phyloP scores from a whole-genome alignment of 768 basidiomycete genomes.

The Serendipita indica region DNA sequence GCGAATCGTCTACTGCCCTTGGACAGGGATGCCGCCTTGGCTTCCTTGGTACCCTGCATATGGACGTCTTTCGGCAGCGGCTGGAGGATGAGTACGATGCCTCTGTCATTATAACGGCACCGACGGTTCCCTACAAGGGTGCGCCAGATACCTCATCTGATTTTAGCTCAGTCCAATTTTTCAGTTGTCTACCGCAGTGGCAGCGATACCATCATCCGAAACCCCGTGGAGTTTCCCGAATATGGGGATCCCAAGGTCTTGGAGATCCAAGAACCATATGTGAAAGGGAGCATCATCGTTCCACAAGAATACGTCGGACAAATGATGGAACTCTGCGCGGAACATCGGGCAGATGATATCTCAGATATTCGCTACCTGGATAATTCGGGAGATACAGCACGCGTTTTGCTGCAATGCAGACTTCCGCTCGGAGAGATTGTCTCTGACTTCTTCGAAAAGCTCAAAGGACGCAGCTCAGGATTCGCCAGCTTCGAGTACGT shows the following conservation, averaged over 20 bases:
- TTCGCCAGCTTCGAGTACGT: constrained; percentile 85
- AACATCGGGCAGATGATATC: constrained; percentile 67
- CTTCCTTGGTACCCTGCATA: constrained; percentile 89
- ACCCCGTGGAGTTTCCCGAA: constrained; percentile 93
- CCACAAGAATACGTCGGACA: constrained; percentile 94
- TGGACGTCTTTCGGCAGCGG: constrained; percentile 92
- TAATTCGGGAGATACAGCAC: constrained; percentile 31
- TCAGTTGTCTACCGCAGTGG: constrained; percentile 62
- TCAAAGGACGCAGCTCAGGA: constrained; percentile 85
- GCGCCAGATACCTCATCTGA: no score
- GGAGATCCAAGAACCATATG: constrained; percentile 81
- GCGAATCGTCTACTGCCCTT: constrained; percentile 85
- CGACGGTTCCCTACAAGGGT: constrained; percentile 91
- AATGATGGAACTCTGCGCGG: constrained; percentile 89
- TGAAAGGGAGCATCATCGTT: constrained; percentile 85
- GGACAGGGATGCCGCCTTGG: constrained; percentile 93
- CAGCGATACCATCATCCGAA: constrained; percentile 51
- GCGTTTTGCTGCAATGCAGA: constrained; percentile 66
- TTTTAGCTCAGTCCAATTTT: constrained; percentile 10
- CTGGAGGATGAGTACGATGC: constrained; percentile 95
- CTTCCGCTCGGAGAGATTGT: constrained; percentile 90
- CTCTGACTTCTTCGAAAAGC: constrained; percentile 84
- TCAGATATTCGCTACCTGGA: constrained; percentile 71
- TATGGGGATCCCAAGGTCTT: constrained; percentile 49
- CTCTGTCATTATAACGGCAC: constrained; percentile 88